Percentiles rank a stretch among this genome's conserved stretches.
Conservation (phyloP, 352 stramenopile species). For the Globisporangium takayamanum region DNA sequence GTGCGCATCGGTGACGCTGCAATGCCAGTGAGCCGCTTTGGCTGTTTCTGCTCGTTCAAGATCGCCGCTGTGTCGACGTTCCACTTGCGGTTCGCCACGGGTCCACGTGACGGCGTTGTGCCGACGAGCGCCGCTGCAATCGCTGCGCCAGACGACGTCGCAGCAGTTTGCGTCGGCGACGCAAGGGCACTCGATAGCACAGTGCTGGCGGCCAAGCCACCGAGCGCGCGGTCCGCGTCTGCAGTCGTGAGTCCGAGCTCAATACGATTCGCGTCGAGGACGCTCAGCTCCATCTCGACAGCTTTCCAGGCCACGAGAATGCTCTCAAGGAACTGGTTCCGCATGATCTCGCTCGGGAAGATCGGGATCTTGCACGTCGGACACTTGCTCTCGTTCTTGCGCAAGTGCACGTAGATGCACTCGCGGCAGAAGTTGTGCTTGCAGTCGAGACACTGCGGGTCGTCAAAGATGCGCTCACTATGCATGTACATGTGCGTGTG, state of each 20-base stretch:
- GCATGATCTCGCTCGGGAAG: slow-evolving; percentile 68
- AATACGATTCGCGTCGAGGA: slow-evolving; percentile 29
- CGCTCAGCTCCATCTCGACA: slow-evolving; percentile 56
- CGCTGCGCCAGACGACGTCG: slow-evolving; percentile 6
- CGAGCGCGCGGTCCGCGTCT: slow-evolving; percentile 31
- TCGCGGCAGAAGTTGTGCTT: slow-evolving; percentile 85
- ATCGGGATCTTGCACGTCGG: slow-evolving; percentile 69
- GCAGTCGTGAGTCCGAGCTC: slow-evolving; percentile 20
- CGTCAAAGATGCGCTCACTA: slow-evolving; percentile 65
- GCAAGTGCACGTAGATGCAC: slow-evolving; percentile 66
- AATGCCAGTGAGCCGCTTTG: slow-evolving; percentile 10
- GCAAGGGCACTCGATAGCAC: neutral
- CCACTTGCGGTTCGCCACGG: slow-evolving; percentile 62
- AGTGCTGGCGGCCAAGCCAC: slow-evolving; percentile 19
- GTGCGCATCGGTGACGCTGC: slow-evolving; percentile 6
- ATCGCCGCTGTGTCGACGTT: slow-evolving; percentile 62
- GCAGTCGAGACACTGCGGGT: slow-evolving; percentile 81
- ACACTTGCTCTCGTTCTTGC: slow-evolving; percentile 51
- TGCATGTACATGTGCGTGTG: neutral
- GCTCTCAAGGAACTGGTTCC: slow-evolving; percentile 84
- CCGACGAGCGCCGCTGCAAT: slow-evolving; percentile 3
- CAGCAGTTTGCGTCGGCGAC: neutral
- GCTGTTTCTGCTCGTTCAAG: slow-evolving; percentile 37
- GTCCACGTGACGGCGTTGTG: slow-evolving; percentile 21
- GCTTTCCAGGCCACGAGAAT: slow-evolving; percentile 70